Evolutionary conservation across 805 yeast genomes (phyloP), one percentile per base, ranked within the genome.

Genomic region (Wickerhamiella musiphila): DNA sequence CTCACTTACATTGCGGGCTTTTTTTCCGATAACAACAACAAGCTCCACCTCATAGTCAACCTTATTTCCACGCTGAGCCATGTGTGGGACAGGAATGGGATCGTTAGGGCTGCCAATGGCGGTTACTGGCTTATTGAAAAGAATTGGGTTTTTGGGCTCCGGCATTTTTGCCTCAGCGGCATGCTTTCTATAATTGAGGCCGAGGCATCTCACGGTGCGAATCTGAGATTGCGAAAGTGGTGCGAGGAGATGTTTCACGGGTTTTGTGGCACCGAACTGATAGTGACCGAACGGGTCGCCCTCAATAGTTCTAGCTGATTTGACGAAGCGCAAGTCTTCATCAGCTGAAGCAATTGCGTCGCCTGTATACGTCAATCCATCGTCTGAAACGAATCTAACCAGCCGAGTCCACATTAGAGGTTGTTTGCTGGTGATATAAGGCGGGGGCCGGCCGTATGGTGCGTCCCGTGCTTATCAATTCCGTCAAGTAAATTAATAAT

Each of bases 41-140:
- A 68, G 49, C 43, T 68, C 75, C 19, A 64, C 65, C 41, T 68
- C 74, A 40, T 68, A 68, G 46, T 68, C 74, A 9, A 61, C 51
- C 5, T 42, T 33, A 16, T 42, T 40, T 17, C 44, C 53, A 35
- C 12, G 44, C 43, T 41, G 60, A 41, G 56, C 53, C 35, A 48
- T 38, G 11, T 35, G 29, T 2, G 51, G 49, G 12, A 68, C 63
- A 2, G 52, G 47, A 28, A 68, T 62, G 6, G 51, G 51, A 29
- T 56, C 61, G 6, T 39, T 39, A 4, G 70, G 68, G 5, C 63
- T 68, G 18, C 51, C 47, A 10, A 68, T 37, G 2, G 70, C 52
- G 9, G 65, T 57, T 1, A 51, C 46, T 4, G 73, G 73, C 49
- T 68, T 68, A 49, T 56, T 62, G 47, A 68, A 66, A 12, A 67